phyloP scores from a whole-genome alignment of 2,329 filamentous ascomycete species.

The Aschersonia sp. region DNA sequence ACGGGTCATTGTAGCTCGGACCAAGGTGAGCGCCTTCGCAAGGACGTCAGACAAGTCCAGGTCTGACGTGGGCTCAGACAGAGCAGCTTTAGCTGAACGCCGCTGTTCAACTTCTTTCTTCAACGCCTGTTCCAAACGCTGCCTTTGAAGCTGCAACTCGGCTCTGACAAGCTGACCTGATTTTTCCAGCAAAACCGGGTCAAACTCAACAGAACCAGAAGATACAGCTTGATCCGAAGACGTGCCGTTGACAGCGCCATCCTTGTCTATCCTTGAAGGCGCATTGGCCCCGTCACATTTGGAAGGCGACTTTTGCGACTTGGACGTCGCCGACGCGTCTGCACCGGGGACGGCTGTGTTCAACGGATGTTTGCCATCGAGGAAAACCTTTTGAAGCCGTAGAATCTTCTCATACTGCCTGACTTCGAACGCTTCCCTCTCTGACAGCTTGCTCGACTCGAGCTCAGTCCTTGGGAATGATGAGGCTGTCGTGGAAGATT shows the following conservation, averaged over 20 bases:
- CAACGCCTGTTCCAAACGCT: slow-evolving; percentile 64
- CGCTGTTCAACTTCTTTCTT: slow-evolving; percentile 63
- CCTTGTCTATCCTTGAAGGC: neutral
- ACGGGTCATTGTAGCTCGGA: slow-evolving; percentile 51
- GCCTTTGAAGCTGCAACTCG: slow-evolving; percentile 65
- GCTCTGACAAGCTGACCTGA: slow-evolving; percentile 73
- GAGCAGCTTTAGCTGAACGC: slow-evolving; percentile 27
- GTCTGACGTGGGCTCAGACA: slow-evolving; percentile 43
- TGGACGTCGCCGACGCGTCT: slow-evolving; percentile 9
- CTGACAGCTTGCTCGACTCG: slow-evolving; percentile 12
- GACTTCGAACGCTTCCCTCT: slow-evolving; percentile 41
- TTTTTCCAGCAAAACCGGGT: slow-evolving; percentile 75
- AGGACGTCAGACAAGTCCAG: slow-evolving; percentile 63
- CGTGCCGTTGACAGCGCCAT: neutral
- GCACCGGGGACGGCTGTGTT: slow-evolving; percentile 39
- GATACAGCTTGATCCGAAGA: slow-evolving; percentile 16
- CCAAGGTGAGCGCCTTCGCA: slow-evolving; percentile 53
- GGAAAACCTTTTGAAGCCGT: slow-evolving; percentile 63
- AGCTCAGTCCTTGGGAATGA: neutral
- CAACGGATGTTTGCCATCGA: slow-evolving; percentile 59
- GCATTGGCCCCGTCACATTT: neutral
- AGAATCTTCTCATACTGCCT: slow-evolving; percentile 68
- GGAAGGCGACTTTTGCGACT: neutral
- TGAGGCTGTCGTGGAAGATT: neutral
- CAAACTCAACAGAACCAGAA: slow-evolving; percentile 50